phyloP scores from a whole-genome alignment of 306 rosid genomes.

The Rosa lucieae region DNA sequence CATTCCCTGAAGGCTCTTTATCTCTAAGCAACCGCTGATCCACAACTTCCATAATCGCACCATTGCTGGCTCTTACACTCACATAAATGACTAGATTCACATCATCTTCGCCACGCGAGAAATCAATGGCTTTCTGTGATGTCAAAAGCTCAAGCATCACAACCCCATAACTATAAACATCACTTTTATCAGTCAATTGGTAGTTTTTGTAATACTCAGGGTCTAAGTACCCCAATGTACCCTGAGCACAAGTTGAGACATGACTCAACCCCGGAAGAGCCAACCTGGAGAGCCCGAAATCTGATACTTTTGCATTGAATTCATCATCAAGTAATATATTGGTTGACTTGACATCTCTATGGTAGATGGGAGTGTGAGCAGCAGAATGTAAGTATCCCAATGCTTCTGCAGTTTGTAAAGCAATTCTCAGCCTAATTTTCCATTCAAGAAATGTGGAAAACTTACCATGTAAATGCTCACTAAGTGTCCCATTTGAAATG shows the following conservation, averaged over 20 bases:
- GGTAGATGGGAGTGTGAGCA: slow-evolving; percentile 86
- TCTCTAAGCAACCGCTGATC: slow-evolving; percentile 53
- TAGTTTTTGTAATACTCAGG: slow-evolving; percentile 90
- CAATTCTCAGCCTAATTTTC: slow-evolving; percentile 80
- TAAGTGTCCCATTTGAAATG: slow-evolving; percentile 90
- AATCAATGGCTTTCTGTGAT: slow-evolving; percentile 83
- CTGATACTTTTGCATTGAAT: slow-evolving; percentile 76
- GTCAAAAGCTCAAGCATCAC: slow-evolving; percentile 86
- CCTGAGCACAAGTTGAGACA: slow-evolving; percentile 96
- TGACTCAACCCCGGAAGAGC: slow-evolving; percentile 89
- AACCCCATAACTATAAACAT: slow-evolving; percentile 91
- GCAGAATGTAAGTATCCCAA: slow-evolving; percentile 82
- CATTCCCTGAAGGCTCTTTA: slow-evolving; percentile 34
- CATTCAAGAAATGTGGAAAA: slow-evolving; percentile 66
- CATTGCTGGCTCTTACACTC: slow-evolving; percentile 50
- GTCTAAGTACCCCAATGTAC: slow-evolving; percentile 90
- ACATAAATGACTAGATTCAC: slow-evolving; percentile 72
- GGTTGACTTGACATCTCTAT: slow-evolving; percentile 95
- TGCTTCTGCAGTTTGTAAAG: slow-evolving; percentile 89
- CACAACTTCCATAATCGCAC: slow-evolving; percentile 49
- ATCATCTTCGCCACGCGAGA: slow-evolving; percentile 66
- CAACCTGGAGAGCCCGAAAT: slow-evolving; percentile 91
- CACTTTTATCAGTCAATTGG: slow-evolving; percentile 90
- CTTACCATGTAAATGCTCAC: slow-evolving; percentile 80
- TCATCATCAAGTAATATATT: slow-evolving; percentile 74